Evolutionary conservation across 2,329 filamentous ascomycete genomes (phyloP).

Genomic region (Fusarium euwallaceae): DNA sequence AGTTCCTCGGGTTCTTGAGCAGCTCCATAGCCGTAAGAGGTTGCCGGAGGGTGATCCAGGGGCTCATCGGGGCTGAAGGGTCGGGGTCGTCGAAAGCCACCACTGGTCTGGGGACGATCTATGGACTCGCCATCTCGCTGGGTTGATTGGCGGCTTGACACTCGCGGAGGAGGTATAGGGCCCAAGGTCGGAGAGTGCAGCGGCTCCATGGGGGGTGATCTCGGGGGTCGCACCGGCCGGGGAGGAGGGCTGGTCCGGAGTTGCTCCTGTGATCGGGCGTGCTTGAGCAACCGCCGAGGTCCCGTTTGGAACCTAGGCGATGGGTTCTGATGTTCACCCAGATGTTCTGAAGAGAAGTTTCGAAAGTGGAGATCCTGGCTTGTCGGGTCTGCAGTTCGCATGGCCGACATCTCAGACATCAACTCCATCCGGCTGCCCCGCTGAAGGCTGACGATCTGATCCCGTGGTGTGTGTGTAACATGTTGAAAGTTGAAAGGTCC

Average conservation of each 20-base stretch:
- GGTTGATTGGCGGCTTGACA: slow-evolving; percentile 67
- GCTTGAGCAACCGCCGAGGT: slow-evolving; percentile 56
- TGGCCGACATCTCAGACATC: slow-evolving; percentile 59
- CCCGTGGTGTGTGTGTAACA: slow-evolving; percentile 68
- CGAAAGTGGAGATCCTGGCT: slow-evolving; percentile 59
- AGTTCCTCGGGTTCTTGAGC: slow-evolving; percentile 21
- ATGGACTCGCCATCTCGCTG: slow-evolving; percentile 59
- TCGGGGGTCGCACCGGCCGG: slow-evolving; percentile 60
- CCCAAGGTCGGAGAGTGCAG: slow-evolving; percentile 50
- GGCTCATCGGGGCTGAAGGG: slow-evolving; percentile 53
- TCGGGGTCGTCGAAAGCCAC: slow-evolving; percentile 60
- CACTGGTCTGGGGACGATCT: slow-evolving; percentile 61
- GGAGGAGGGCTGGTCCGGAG: slow-evolving; percentile 63
- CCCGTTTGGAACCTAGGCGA: slow-evolving; percentile 40
- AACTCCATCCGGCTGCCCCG: slow-evolving; percentile 57
- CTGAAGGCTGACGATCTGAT: slow-evolving; percentile 59
- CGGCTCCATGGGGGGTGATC: slow-evolving; percentile 47
- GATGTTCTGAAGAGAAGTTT: slow-evolving; percentile 57
- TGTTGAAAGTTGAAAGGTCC: slow-evolving; percentile 77
- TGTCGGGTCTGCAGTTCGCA: slow-evolving; percentile 49
- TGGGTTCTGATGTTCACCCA: slow-evolving; percentile 29
- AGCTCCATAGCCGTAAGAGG: slow-evolving; percentile 24
- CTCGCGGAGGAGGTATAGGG: slow-evolving; percentile 64
- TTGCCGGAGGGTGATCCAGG: slow-evolving; percentile 34
- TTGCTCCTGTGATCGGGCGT: slow-evolving; percentile 64